Base-by-base conservation (phyloP, 768 basidiomycete genomes). In the Suillus clintonianus region DNA sequence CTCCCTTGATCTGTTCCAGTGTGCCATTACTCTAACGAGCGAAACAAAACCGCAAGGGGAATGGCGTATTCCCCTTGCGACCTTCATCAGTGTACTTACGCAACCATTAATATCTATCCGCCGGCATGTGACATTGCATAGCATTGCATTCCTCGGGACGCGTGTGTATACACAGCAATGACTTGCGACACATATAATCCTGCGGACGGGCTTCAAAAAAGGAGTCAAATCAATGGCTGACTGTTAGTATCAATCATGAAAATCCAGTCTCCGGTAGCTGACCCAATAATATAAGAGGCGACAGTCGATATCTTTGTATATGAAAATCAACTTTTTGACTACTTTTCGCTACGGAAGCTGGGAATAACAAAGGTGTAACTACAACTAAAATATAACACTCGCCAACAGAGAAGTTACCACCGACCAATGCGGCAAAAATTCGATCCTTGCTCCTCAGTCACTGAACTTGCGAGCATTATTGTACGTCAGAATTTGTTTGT, bases 71-170 rank as follows among this genome's bases (percentile, higher is more conserved):
- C 51, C 51, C 51, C 51, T 53, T 53, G 11, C 51, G 32, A 53
- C 51, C 30, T 53, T n/a, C 51, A 53, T 53, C 51, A 53, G 3
- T 53, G 30, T n/a, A 32, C 27, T 51, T 51, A 62, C 41, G 48
- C 41, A 32, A 64, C 36, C 32, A 41, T 41, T 50, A 60, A 48
- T 63, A 51, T 61, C 60, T 64, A 55, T 34, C 51, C 51, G 63
- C 61, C 61, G 51, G 61, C 15, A 37, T 55, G 17, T 36, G 13
- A 14, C 32, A 41, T 27, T 34, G 59, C 41, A 60, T 32, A 34
- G 30, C 27, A 51, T 51, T 51, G 27, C 27, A 19, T 27, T 22
- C 3, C 6, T 11, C 15, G 14, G 37, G 15, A 56, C 14, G 53
- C 19, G 53, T n/a, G 37, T 56, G 36, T 11, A 32, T 34, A n/a